Evolutionary conservation across 2,329 filamentous ascomycete species (phyloP).

Genomic region (Escovopsis sp.): DNA sequence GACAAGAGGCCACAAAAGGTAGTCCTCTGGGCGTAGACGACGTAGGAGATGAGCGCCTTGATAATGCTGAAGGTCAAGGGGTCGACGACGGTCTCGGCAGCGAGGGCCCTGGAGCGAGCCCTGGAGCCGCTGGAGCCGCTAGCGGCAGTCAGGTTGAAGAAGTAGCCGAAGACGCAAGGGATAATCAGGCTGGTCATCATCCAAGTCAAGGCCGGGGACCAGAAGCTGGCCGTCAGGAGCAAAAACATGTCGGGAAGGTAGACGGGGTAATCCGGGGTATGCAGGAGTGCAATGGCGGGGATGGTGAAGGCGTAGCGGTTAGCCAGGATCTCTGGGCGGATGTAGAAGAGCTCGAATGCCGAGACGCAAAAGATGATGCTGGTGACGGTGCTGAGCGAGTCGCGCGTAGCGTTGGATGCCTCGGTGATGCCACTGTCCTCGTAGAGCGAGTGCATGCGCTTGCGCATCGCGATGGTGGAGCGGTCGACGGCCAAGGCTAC

Average conservation of each 20-base stretch:
- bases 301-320: constrained; percentile 60
- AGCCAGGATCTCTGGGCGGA: constrained; percentile 58
- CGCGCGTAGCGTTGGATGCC: constrained; percentile 49
- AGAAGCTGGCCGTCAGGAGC: constrained; percentile 64
- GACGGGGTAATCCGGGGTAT: constrained; percentile 44
- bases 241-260: constrained; percentile 69
- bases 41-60: constrained; percentile 69
- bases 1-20: constrained; percentile 49
- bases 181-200: constrained; percentile 53
- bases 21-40: constrained; percentile 59
- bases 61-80: constrained; percentile 81
- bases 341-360: constrained; percentile 52
- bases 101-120: constrained; percentile 25
- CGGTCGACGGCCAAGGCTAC: constrained; percentile 65
- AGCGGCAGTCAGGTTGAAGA: constrained; percentile 67
- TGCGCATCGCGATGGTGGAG: constrained; percentile 50
- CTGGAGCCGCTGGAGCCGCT: constrained; percentile 24
- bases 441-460: constrained; percentile 49
- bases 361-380: constrained; percentile 56
- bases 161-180: constrained; percentile 64
- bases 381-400: constrained; percentile 55
- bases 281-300: constrained; percentile 42
- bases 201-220: constrained; percentile 71
- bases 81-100: constrained; percentile 51
- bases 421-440: constrained; percentile 52